Base-by-base conservation (phyloP, 2,329 filamentous ascomycete species). In the Neonectria magnoliae region DNA sequence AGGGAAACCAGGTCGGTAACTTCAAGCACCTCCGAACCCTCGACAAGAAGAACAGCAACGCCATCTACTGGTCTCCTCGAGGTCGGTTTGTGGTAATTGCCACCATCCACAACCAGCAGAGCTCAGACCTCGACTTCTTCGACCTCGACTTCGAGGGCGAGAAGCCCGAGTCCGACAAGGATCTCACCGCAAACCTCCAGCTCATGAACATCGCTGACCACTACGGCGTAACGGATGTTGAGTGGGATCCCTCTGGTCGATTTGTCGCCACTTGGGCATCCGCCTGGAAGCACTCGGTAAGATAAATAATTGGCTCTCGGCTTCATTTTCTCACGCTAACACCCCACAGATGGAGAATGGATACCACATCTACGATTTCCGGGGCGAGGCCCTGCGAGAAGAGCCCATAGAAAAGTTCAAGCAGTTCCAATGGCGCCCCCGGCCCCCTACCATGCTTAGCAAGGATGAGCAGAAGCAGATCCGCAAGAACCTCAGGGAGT, bases 21-120 rank as follows among this genome's bases (percentile, higher is more conserved):
- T 99, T 98, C 88, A 97, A 95, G 85, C 93, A 97, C 78, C 90
- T 98, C 71, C 90, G 94, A 68, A 98, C 94, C 9, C 86, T 97
- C 60, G 96, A 99, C 75, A 98, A 98, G 90, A 98, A 98, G 90
- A 98, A 97, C 83, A 97, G 92, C 88, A 99, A 99, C 77, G 94
- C 93, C 70, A 99, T 99, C 77, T 98, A 98, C 89, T 99, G 96
- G 96, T 97, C 94, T 20, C 96, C 96, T 25, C 93, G 91, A 80
- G 96, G 96, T 58, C 91, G 96, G 53, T 99, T 99, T 76, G 95
- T 98, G 41, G 91, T 98, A 51, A 90, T 99, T 60, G 96, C 94
- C 58, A 97, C 96, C 11, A 93, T 99, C 57, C 90, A 93, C 81
- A 98, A 94, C 75, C 91, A 94, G 78, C 93, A 97, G 81, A 95